Base-by-base conservation (phyloP, 139 green algal species). In the Haematococcus sp. region DNA sequence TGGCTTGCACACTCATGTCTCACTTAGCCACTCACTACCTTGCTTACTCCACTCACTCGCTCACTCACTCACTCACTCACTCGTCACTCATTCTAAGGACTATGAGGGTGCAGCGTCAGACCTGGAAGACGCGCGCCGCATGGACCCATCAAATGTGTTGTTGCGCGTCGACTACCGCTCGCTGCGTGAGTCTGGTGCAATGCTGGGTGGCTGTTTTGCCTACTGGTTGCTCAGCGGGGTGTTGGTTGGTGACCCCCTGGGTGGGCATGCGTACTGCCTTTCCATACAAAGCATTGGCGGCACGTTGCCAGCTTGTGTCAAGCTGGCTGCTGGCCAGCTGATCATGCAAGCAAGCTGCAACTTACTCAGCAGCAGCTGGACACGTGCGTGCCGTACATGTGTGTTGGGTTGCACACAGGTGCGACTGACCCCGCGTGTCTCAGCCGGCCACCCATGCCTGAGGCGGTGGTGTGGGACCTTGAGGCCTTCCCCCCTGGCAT, bases 51-150 rank as follows among this genome's bases (percentile, higher is more conserved):
- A 49, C 11, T 19, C 40, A 11, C 40, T 7, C 11, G 40, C 40
- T 11, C 40, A 49, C 40, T 19, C 40, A 49, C 40, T 49, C 40
- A 19, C 40, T 49, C 40, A 49, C 40, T 49, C 7, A 7, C 40
- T 49, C 40, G 7, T 49, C 40, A 49, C 40, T 49, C 40, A 7
- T 7, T 49, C 16, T n/a, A n/a, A 43, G 22, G n/a, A 40, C 11
- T 81, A 81, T 30, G 61, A 81, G 1, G 40, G 66, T 33, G 81
- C 81, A 4, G 81, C 81, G 7, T 70, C 13, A 1, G 81, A 87
- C 54, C 3, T 87, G 44, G n/a, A 80, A 59, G 34, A 32, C 16
- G 81, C 81, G 0, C 63, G 67, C 35, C 7, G 2, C 22, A 33
- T 83, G 65, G 73, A 79, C 9, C 81, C 73, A 5, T 4, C 4